Conservation (phyloP, 441 rosid genomes). For the Pelargonium citronellum region DNA sequence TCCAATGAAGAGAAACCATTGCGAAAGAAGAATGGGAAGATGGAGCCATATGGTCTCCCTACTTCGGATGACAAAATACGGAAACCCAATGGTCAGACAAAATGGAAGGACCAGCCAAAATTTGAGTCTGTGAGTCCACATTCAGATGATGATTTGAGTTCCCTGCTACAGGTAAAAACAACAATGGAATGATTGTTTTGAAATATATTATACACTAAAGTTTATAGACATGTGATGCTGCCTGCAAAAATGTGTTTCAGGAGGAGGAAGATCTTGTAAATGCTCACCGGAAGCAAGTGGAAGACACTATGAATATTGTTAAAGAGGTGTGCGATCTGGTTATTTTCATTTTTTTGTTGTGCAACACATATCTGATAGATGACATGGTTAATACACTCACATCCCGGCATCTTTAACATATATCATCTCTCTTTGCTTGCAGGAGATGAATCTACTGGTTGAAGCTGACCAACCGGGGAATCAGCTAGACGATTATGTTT, state of each 20-base stretch:
- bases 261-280: constrained; percentile 64
- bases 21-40: constrained; percentile 70
- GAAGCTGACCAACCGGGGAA: constrained; percentile 82
- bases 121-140: constrained; percentile 37
- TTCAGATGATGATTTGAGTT: constrained; percentile 53
- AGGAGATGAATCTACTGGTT: constrained; percentile 60
- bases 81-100: constrained; percentile 44
- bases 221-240: constrained; percentile 1
- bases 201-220: constrained; percentile 4
- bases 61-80: constrained; percentile 47
- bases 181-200: background rate
- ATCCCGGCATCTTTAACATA: background rate
- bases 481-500: constrained; percentile 67
- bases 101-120: constrained; percentile 49
- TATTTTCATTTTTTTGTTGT: background rate
- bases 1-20: constrained; percentile 58
- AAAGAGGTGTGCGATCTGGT: constrained; percentile 38
- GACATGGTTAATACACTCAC: background rate
- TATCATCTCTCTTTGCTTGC: constrained; percentile 13
- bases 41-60: constrained; percentile 38
- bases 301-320: constrained; percentile 59
- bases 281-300: constrained; percentile 62
- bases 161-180: constrained; percentile 45
- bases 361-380: background rate
- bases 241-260: constrained; percentile 23